Percentiles rank a stretch among this genome's conserved stretches.
phyloP scores from a whole-genome alignment of 805 yeast genomes.

The Metschnikowia picachoensis region DNA sequence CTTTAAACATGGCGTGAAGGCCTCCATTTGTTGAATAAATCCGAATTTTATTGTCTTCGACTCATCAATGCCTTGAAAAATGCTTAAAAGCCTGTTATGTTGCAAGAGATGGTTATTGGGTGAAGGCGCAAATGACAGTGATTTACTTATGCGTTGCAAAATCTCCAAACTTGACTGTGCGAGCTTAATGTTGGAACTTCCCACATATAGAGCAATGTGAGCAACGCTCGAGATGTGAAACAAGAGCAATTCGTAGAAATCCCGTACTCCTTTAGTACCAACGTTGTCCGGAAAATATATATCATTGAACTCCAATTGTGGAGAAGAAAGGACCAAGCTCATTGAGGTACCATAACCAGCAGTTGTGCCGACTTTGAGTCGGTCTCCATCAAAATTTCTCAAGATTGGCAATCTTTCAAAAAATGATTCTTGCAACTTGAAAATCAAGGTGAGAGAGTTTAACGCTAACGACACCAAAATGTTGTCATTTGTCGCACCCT shows the following conservation, averaged over 20 bases:
- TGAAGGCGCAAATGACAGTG: constrained; percentile 41
- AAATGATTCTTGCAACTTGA: constrained; percentile 57
- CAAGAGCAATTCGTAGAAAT: constrained; percentile 69
- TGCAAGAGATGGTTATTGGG: constrained; percentile 31
- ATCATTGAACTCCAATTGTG: constrained; percentile 24
- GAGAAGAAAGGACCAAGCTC: constrained; percentile 25
- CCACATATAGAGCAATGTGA: constrained; percentile 71
- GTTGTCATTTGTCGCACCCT: constrained; percentile 37
- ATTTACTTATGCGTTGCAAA: constrained; percentile 46
- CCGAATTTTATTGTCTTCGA: constrained; percentile 69
- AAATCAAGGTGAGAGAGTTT: constrained; percentile 39
- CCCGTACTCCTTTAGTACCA: constrained; percentile 57
- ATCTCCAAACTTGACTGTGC: constrained; percentile 53
- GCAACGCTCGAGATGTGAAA: constrained; percentile 70
- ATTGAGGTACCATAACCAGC: constrained; percentile 27
- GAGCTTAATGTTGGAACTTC: constrained; percentile 47
- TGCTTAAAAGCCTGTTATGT: constrained; percentile 61
- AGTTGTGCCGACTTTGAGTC: constrained; percentile 5
- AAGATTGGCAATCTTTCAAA: constrained; percentile 50
- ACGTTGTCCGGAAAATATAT: constrained; percentile 39
- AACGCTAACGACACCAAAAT: constrained; percentile 40
- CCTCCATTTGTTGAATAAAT: constrained; percentile 59
- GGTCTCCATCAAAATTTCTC: constrained; percentile 32
- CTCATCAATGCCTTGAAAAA: constrained; percentile 75
- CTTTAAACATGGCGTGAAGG: constrained; percentile 32